These are phyloP conservation scores for Yamadazyma epiphylla DNA, from an alignment of 1,139 yeast genomes.

Conservation along the genomic window DNA sequence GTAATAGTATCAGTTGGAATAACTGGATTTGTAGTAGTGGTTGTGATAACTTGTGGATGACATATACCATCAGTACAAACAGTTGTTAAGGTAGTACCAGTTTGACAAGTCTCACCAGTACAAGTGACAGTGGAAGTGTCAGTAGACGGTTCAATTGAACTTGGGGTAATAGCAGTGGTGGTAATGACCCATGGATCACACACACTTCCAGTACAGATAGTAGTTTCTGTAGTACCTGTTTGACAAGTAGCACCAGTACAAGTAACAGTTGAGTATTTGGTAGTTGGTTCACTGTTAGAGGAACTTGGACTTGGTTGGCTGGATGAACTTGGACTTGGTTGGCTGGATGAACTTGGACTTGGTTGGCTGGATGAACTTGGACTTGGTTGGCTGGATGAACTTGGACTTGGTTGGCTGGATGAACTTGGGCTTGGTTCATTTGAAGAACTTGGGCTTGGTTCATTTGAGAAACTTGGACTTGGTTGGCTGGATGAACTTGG, in stretches of 20 bases:
- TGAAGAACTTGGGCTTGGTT: background rate
- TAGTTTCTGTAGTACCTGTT: background rate
- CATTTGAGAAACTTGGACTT: background rate
- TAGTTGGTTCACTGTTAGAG: background rate
- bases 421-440: background rate
- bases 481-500: background rate
- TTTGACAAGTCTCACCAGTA: background rate
- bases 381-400: background rate
- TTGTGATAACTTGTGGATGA: background rate
- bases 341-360: background rate
- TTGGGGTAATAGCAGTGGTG: background rate
- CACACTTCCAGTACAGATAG: background rate
- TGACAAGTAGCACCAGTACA: background rate
- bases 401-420: background rate
- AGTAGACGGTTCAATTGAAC: background rate
- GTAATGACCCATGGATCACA: background rate
- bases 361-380: background rate
- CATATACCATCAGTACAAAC: background rate
- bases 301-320: background rate
- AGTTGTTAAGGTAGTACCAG: background rate
- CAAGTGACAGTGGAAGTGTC: background rate
- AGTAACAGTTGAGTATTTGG: background rate
- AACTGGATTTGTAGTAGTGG: too few relatives aligned
- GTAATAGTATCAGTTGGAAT: too few relatives aligned
- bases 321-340: background rate